These are phyloP conservation scores for Lactifluus subvellereus DNA, from an alignment of 768 basidiomycete genomes.

Conservation along the genomic window DNA sequence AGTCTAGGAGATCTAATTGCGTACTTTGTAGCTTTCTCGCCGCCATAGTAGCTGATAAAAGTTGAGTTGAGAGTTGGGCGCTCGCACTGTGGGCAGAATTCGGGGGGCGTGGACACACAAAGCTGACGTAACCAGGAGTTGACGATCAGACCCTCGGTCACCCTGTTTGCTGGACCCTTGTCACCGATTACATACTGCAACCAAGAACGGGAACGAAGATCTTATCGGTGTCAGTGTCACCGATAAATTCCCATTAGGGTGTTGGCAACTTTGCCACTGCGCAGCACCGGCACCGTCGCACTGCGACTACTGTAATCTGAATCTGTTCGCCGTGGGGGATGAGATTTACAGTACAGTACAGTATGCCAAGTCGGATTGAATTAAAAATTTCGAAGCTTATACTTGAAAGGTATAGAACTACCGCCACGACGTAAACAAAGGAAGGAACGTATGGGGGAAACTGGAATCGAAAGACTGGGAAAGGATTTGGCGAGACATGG, in stretches of 20 bases:
- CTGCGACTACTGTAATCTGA: too few relatives aligned
- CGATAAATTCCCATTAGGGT: neutral
- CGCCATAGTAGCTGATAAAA: conserved; percentile 53
- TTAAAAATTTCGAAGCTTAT: neutral
- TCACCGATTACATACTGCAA: too few relatives aligned
- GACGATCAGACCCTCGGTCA: neutral
- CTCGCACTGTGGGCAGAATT: neutral
- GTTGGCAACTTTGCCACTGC: too few relatives aligned
- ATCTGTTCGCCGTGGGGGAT: neutral
- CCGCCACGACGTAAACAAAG: conserved; percentile 7
- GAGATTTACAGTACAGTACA: neutral
- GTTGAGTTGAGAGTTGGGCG: neutral
- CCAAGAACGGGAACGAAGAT: too few relatives aligned
- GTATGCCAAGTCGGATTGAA: neutral
- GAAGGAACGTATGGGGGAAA: neutral
- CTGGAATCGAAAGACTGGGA: neutral
- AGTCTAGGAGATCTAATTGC: neutral
- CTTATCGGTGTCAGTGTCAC: too few relatives aligned
- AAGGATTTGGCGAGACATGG: too few relatives aligned
- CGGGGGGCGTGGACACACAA: neutral
- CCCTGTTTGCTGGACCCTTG: neutral
- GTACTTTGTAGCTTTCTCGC: conserved; percentile 86
- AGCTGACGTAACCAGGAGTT: conserved; percentile 5
- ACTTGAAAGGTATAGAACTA: neutral
- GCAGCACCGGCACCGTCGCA: too few relatives aligned